Conservation (phyloP, 2,329 filamentous ascomycete species). For the Xylaria sp. region DNA sequence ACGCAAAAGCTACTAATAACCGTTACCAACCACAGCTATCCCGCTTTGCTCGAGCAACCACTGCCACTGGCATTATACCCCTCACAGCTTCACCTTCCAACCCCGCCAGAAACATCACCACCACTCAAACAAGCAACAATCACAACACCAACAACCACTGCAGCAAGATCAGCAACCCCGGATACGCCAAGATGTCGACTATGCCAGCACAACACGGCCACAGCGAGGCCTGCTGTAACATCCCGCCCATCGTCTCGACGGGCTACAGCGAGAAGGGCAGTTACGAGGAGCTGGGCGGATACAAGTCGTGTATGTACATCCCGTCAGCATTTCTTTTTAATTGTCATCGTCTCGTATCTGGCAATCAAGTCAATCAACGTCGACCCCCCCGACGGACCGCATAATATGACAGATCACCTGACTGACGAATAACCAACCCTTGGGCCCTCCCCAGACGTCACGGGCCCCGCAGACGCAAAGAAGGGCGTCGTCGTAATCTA, state of each 20-base stretch:
- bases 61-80: conserved; percentile 9
- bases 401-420: not conserved
- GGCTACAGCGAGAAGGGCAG: conserved; percentile 51
- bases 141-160: conserved; percentile 11
- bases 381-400: not conserved
- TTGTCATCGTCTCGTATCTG: not conserved
- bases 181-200: conserved; percentile 39
- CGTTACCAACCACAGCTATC: conserved; percentile 10
- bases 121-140: conserved; percentile 8
- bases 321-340: not conserved
- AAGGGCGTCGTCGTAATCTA: conserved; percentile 59
- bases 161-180: no score
- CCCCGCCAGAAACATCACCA: conserved; percentile 13
- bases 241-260: conserved; percentile 52
- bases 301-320: conserved; percentile 44
- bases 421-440: not conserved
- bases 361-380: not conserved
- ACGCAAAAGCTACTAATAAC: conserved; percentile 13
- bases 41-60: conserved; percentile 9
- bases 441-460: conserved; percentile 40
- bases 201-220: conserved; percentile 50
- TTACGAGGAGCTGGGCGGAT: conserved; percentile 51
- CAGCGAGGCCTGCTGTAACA: conserved; percentile 52
- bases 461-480: conserved; percentile 41
- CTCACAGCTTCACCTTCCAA: conserved; percentile 7